Evolutionary conservation across 495 filamentous ascomycete species (phyloP).

Genomic region (Echria macrotheca): DNA sequence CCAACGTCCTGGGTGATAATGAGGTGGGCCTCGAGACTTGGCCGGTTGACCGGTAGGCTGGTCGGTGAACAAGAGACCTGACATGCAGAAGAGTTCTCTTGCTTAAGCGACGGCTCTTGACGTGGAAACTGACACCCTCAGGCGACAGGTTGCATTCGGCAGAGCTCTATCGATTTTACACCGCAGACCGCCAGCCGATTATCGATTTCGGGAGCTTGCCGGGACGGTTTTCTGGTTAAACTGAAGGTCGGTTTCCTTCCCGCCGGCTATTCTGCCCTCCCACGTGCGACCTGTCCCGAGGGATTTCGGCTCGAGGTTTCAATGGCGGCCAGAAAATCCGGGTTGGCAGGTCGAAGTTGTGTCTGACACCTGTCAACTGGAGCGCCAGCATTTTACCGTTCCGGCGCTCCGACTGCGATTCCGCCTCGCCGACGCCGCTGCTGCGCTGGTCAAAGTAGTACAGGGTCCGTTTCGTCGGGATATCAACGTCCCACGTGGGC

Average conservation of each 20-base stretch:
- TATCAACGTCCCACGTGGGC: neutral
- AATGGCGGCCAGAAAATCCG: neutral
- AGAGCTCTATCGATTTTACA: neutral
- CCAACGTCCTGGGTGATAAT: conserved; percentile 5
- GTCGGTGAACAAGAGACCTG: neutral
- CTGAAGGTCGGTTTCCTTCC: neutral
- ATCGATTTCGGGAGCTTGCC: neutral
- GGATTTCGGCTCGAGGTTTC: neutral
- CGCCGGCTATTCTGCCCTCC: conserved; percentile 1
- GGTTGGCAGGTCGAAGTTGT: neutral
- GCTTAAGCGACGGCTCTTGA: conserved; percentile 10
- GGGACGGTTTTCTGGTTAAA: neutral
- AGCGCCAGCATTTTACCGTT: neutral
- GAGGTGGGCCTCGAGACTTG: neutral
- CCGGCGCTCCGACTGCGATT: neutral
- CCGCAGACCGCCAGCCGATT: neutral
- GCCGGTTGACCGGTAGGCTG: neutral
- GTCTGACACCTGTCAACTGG: neutral
- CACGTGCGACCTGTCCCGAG: neutral
- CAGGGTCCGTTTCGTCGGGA: neutral
- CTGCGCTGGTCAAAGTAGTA: neutral
- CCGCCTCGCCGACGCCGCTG: neutral
- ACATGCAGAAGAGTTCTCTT: conserved; percentile 5
- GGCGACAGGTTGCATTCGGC: neutral
- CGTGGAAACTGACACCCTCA: neutral